These are phyloP conservation scores for Takashimella koratensis DNA, from an alignment of 1,284 basidiomycete species.

Conservation along the genomic window DNA sequence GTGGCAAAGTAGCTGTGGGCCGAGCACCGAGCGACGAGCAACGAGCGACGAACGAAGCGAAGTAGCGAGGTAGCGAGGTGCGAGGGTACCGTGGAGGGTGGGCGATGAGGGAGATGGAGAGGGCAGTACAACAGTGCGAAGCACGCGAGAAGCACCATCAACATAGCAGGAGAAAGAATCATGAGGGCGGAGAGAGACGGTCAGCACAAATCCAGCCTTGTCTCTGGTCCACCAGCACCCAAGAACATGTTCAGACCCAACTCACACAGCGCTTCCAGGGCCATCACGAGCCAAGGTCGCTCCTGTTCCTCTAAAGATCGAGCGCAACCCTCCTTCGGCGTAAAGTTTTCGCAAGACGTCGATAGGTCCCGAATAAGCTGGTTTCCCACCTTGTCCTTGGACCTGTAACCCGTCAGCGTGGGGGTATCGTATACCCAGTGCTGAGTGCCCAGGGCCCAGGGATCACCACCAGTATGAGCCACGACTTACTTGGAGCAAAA, in stretches of 20 bases:
- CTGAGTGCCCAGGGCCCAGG: too few relatives aligned
- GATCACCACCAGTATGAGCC: not conserved
- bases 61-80: too few relatives aligned
- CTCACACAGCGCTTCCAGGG: conserved; percentile 91
- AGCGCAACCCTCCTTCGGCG: conserved; percentile 86
- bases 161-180: too few relatives aligned
- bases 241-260: too few relatives aligned
- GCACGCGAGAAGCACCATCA: too few relatives aligned
- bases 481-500: conserved; percentile 72
- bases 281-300: conserved; percentile 94
- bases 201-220: not conserved
- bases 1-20: conserved; percentile 83
- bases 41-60: not conserved
- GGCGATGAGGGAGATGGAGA: too few relatives aligned
- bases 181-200: too few relatives aligned
- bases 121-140: too few relatives aligned
- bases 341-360: conserved; percentile 92
- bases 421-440: too few relatives aligned
- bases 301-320: conserved; percentile 87
- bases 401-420: conserved; percentile 55
- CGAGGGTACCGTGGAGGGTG: too few relatives aligned
- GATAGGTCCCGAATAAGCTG: conserved; percentile 83
- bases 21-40: not conserved
- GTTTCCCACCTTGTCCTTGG: conserved; percentile 76
- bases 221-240: too few relatives aligned